Base-by-base conservation (phyloP, 139 green algal species). In the Asterochloris sp. region DNA sequence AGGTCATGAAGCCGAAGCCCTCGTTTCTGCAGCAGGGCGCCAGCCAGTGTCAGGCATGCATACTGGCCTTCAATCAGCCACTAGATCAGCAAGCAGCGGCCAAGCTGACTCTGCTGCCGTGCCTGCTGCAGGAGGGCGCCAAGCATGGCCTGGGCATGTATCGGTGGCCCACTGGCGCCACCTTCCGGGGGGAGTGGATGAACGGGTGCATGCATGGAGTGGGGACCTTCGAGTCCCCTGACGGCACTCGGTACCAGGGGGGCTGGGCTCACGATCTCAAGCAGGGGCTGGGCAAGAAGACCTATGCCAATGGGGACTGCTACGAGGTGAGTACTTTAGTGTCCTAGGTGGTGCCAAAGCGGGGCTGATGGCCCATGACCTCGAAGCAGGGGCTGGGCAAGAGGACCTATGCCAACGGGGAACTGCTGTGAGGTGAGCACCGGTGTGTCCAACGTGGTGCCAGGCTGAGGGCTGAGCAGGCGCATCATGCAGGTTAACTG, bases 281-380 rank as follows among this genome's bases (percentile, higher is more conserved):
- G 83, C 91, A 97, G 67, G 94, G 94, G 6, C 85, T 97, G 26
- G 94, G 94, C 64, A 90, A 90, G n/a, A 95, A 96, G 83, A 74
- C 86, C 23, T 97, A 92, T 47, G 83, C 86, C 47, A 96, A 95
- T 68, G 92, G 92, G 0, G 94, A 97, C 81, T 73, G 83, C 13
- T 96, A 95, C 78, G 91, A 96, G 83, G 94, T 91, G 12, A 77
- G 79, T 13, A 47, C 38, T 11, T 0, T 6, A 10, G 38, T 54
- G 38, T 54, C 38, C 38, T 6, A 6, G 38, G 38, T 6, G 38
- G 38, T 54, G 38, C 38, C 38, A 54, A 2, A 6, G 38, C 6
- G 6, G 38, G 38, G 38, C 38, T 54, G 38, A 54, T 10, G 38
- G 38, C 38, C 38, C 38, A 54, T 54, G 38, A 54, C 38, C 38